Evolutionary conservation across 2,329 filamentous ascomycete species (phyloP).

Genomic region (Ceratocystis colombiana): DNA sequence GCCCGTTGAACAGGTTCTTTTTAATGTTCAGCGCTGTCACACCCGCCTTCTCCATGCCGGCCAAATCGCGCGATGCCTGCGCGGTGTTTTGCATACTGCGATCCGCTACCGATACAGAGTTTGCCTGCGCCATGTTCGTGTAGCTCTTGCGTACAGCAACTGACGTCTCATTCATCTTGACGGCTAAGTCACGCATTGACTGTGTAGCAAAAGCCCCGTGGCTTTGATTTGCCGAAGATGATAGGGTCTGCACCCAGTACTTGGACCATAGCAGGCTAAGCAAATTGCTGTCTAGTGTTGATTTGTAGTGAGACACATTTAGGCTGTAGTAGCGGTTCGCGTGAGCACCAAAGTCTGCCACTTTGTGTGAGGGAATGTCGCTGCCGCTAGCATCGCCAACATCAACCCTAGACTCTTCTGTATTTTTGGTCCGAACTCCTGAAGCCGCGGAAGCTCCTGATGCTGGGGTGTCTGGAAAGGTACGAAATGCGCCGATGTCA

Average conservation of each 20-base stretch:
- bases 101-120: background rate
- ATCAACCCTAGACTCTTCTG: constrained; percentile 12
- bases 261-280: constrained; percentile 94
- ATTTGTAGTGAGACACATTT: constrained; percentile 90
- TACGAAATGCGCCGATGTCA: constrained; percentile 93
- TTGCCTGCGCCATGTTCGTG: background rate
- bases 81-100: background rate
- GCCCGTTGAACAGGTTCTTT: constrained; percentile 24
- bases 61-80: constrained; percentile 16
- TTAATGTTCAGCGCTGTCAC: constrained; percentile 18
- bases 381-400: constrained; percentile 29
- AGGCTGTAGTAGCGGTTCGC: constrained; percentile 82
- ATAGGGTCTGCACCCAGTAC: constrained; percentile 92
- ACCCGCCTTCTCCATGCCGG: constrained; percentile 18
- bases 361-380: constrained; percentile 78
- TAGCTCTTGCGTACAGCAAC: constrained; percentile 7
- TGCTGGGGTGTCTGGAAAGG: constrained; percentile 54
- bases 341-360: constrained; percentile 91
- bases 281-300: constrained; percentile 74
- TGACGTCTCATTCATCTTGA: constrained; percentile 61
- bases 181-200: constrained; percentile 78
- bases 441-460: constrained; percentile 10
- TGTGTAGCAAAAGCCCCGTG: constrained; percentile 77
- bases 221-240: constrained; percentile 80
- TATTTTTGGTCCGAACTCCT: background rate